Base-by-base conservation (phyloP, 2,329 filamentous ascomycete genomes). In the Fusarium sororula region DNA sequence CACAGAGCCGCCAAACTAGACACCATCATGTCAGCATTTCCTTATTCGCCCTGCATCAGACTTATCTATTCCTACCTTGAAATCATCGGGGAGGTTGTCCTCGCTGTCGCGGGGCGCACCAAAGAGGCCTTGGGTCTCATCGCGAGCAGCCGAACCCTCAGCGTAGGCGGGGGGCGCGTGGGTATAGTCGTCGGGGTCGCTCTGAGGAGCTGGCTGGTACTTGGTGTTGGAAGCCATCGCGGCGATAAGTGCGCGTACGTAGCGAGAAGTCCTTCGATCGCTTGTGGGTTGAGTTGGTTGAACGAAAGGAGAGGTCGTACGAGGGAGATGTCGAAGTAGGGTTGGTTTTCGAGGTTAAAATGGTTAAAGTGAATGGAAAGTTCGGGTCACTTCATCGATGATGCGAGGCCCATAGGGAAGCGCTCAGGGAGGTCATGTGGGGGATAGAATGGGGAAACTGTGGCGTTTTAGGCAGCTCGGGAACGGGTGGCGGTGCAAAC, bases 81-180 rank as follows among this genome's bases (percentile, higher is more conserved):
- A 98, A 84, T 98, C 96, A 85, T 98, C 96, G 3, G 96, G 96
- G 50, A 98, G 82, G 80, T 98, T 97, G 84, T 98, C 96, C 80
- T 95, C 91, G 83, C 95, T 95, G 81, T 88, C 89, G 78, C 95
- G 91, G 58, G 94, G 91, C 50, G 88, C 90, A 54, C 90, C 92
- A 70, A 88, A 88, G 65, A 93, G 89, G 45, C 93, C 87, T 28
- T 89, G 85, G 18, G 84, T 68, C 70, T 79, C 84, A 72, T 89
- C 87, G 78, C 87, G 87, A 68, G 88, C 83, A 32, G 89, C 86
- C 42, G 90, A 88, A 69, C 90, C 88, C 61, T 79, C 79, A 56
- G 80, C 80, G 86, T 98, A 98, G 69, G 93, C 93, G 26, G 96
- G 96, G 75, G 96, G 95, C 80, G 95, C 89, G 80, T 94, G 91